Conservation (phyloP, 345 rosid genomes). For the Lepidium didymum region DNA sequence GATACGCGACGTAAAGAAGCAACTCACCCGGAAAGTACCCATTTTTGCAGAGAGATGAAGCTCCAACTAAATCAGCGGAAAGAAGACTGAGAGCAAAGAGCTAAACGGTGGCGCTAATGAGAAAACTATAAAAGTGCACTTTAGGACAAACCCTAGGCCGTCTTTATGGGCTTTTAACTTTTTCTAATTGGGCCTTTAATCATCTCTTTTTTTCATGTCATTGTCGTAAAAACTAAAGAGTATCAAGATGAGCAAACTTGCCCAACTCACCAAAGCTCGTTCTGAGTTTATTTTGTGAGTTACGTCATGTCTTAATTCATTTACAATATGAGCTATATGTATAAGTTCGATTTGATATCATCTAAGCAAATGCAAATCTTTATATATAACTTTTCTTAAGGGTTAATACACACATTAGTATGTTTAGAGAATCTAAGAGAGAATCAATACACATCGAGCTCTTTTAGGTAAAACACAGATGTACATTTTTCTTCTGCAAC, state of each 20-base stretch:
- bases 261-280: too few species aligned
- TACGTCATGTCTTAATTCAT: background rate
- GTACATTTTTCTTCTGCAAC: background rate
- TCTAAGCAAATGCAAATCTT: background rate
- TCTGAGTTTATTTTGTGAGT: background rate
- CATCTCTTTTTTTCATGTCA: background rate
- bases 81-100: background rate
- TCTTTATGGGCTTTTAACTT: conserved; percentile 5
- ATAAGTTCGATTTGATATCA: background rate
- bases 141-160: background rate
- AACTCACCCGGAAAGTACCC: conserved; percentile 25
- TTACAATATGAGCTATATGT: background rate
- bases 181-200: background rate
- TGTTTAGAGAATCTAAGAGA: background rate
- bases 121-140: background rate
- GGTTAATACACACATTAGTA: background rate
- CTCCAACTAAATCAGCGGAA: background rate
- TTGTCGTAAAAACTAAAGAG: background rate
- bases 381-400: background rate
- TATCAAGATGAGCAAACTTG: too few species aligned
- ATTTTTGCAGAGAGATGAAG: conserved; percentile 20
- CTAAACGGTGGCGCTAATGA: conserved; percentile 4
- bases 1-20: background rate
- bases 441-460: background rate
- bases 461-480: background rate